Conservation (phyloP, 352 stramenopile genomes). For the Globisporangium uncinulatum region DNA sequence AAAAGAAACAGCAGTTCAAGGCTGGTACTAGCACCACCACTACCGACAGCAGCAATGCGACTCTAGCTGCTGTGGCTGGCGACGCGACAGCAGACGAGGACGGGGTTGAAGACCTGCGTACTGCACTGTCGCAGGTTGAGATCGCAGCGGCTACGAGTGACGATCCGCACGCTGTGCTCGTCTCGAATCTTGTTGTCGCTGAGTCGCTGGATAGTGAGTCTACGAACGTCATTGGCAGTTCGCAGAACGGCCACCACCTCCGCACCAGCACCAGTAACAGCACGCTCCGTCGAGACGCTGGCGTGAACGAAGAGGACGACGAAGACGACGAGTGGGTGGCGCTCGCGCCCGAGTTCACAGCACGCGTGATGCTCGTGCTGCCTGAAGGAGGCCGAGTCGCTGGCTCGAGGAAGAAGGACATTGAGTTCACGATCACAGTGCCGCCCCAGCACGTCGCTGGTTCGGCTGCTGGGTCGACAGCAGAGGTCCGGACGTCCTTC, state of each 20-base stretch:
- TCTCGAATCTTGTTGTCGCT: slow-evolving; percentile 3
- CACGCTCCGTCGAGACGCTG: not conserved
- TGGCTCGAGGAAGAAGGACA: slow-evolving; percentile 49
- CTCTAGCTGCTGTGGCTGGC: not conserved
- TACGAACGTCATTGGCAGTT: not conserved
- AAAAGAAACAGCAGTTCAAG: slow-evolving; percentile 84
- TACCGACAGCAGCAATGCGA: slow-evolving; percentile 7
- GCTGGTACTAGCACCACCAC: slow-evolving; percentile 21
- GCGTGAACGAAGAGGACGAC: slow-evolving; percentile 12
- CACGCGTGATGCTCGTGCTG: slow-evolving; percentile 64
- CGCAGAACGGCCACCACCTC: not conserved
- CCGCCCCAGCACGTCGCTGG: slow-evolving; percentile 5
- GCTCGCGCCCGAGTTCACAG: slow-evolving; percentile 62
- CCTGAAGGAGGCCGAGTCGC: slow-evolving; percentile 42
- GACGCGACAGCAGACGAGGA: not conserved
- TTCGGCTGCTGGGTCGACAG: slow-evolving; percentile 3
- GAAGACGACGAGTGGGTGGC: slow-evolving; percentile 65
- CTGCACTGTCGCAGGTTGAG: slow-evolving; percentile 4
- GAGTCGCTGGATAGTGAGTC: not conserved
- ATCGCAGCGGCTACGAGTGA: not conserved
- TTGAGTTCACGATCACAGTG: slow-evolving; percentile 59
- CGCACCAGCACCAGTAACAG: slow-evolving; percentile 3
- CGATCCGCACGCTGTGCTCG: slow-evolving; percentile 1
- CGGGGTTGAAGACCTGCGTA: slow-evolving; percentile 2
- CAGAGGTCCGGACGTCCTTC: slow-evolving; percentile 51